Percentiles rank a stretch among this genome's conserved stretches.
phyloP scores from a whole-genome alignment of 1,284 basidiomycete genomes.

The Irpex sp. region DNA sequence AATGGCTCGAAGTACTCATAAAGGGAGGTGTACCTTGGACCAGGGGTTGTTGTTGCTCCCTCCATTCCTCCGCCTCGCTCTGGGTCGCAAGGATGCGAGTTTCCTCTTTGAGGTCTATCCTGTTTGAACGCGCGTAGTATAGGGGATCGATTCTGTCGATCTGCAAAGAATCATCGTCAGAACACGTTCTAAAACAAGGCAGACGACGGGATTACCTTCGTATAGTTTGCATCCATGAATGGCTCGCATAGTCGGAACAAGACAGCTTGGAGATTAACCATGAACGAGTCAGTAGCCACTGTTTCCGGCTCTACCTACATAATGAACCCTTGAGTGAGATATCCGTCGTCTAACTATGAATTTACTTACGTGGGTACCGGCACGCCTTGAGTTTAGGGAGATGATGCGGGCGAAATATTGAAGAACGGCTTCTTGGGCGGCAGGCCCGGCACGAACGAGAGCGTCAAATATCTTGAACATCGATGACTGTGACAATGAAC shows the following conservation, averaged over 20 bases:
- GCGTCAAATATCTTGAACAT: conserved; percentile 90
- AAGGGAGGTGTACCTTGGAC: conserved; percentile 31
- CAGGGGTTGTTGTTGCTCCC: conserved; percentile 42
- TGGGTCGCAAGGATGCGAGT: conserved; percentile 90
- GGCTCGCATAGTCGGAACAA: conserved; percentile 91
- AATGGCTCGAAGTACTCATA: too few relatives aligned
- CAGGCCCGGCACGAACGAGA: conserved; percentile 80
- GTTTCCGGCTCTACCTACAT: conserved; percentile 75
- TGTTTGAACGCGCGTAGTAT: conserved; percentile 71
- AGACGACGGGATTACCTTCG: conserved; percentile 57
- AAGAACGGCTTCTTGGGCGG: conserved; percentile 82
- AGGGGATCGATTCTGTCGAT: conserved; percentile 89
- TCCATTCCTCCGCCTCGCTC: conserved; percentile 79
- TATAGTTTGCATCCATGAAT: conserved; percentile 90
- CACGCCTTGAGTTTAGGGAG: conserved; percentile 79
- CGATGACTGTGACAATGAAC: conserved; percentile 51
- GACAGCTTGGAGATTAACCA: conserved; percentile 87
- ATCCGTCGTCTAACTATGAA: background rate
- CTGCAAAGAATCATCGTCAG: conserved; percentile 34
- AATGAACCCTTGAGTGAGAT: background rate
- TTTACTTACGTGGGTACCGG: conserved; percentile 75
- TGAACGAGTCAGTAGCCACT: conserved; percentile 90
- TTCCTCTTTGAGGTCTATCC: conserved; percentile 80
- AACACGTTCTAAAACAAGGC: background rate
- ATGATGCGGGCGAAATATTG: conserved; percentile 78